phyloP scores from a whole-genome alignment of 2,329 filamentous ascomycete genomes.

The Cordyceps tenuipes region DNA sequence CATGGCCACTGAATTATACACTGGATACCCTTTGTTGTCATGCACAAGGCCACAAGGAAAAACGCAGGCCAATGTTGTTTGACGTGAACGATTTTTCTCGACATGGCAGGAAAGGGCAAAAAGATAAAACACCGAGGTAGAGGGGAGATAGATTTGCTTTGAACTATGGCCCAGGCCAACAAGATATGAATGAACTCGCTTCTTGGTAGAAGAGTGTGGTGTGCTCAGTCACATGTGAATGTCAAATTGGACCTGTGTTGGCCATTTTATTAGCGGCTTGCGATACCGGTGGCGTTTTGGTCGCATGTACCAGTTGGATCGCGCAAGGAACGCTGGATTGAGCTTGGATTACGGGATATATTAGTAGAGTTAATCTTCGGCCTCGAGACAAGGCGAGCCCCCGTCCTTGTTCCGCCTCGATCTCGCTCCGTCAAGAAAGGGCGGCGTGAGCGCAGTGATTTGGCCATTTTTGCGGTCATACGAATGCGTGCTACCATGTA shows the following conservation, averaged over 20 bases:
- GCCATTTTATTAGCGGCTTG: background rate
- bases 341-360: background rate
- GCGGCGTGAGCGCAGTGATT: too few species aligned
- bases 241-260: background rate
- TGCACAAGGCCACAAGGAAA: background rate
- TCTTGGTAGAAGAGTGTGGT: background rate
- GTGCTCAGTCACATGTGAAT: constrained; percentile 7
- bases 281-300: background rate
- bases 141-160: background rate
- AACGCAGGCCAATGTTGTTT: background rate
- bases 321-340: too few species aligned
- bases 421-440: too few species aligned
- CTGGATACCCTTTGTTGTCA: constrained; percentile 6
- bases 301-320: background rate
- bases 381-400: too few species aligned
- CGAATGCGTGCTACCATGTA: too few species aligned
- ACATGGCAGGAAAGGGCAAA: constrained; percentile 1
- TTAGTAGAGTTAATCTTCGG: background rate
- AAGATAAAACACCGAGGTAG: background rate
- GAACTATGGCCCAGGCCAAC: background rate
- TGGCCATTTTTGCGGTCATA: too few species aligned
- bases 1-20: constrained; percentile 1
- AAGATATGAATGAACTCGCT: background rate
- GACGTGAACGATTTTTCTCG: background rate
- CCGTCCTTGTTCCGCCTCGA: too few species aligned